Evolutionary conservation across 192 early-diverging fungal species (phyloP).

Genomic region (Coemansia sp.): DNA sequence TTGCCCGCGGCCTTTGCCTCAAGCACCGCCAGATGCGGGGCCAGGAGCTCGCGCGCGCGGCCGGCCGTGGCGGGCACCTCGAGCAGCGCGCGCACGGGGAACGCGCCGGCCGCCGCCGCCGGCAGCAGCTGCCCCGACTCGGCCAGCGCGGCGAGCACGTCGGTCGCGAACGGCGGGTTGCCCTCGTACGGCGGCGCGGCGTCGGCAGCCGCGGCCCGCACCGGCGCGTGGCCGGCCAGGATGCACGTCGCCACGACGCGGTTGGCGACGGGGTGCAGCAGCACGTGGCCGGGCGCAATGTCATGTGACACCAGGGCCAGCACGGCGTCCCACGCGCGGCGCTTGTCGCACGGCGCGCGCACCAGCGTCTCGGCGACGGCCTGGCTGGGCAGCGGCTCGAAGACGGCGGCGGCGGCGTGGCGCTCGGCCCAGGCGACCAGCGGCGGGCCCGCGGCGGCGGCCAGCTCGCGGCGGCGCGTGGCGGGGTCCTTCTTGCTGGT

Average conservation of each 20-base stretch:
- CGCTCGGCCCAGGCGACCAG: constrained; percentile 64
- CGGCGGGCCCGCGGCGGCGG: constrained; percentile 60
- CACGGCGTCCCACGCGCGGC: constrained; percentile 29
- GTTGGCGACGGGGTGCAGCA: constrained; percentile 41
- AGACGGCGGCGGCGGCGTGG: constrained; percentile 61
- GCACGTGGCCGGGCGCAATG: constrained; percentile 28
- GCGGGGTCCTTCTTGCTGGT: constrained; percentile 90
- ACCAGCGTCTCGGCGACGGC: constrained; percentile 74
- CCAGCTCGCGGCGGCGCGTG: constrained; percentile 69
- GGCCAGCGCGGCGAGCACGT: constrained; percentile 28
- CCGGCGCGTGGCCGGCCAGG: constrained; percentile 35
- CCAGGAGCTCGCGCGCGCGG: constrained; percentile 27
- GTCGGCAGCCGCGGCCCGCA: constrained; percentile 14
- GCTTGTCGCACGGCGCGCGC: constrained; percentile 58
- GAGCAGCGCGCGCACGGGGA: constrained; percentile 55
- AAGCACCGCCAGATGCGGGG: constrained; percentile 19
- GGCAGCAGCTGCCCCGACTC: constrained; percentile 22
- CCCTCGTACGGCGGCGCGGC: constrained; percentile 18
- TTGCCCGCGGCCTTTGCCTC: constrained; percentile 11
- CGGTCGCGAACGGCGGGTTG: constrained; percentile 38
- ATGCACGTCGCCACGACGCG: constrained; percentile 50
- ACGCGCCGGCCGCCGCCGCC: constrained; percentile 42
- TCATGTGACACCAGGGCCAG: constrained; percentile 25
- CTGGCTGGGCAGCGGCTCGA: constrained; percentile 68
- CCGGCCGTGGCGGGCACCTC: constrained; percentile 40